phyloP scores from a whole-genome alignment of 2,329 filamentous ascomycete genomes.

The Chaetomiaceae sp. region DNA sequence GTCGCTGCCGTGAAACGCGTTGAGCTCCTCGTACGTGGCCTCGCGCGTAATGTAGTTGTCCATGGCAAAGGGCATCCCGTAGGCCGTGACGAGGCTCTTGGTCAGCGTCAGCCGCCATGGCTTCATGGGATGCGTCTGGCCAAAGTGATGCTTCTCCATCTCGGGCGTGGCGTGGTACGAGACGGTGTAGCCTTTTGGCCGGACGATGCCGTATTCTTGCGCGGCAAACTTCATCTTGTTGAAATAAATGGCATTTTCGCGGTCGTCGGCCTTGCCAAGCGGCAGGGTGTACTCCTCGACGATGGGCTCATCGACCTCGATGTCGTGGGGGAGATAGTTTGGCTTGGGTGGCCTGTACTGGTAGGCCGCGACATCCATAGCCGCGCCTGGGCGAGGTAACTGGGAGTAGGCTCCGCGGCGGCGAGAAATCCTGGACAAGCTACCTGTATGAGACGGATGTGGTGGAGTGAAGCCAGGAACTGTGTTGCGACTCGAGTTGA shows the following conservation, averaged over 20 bases:
- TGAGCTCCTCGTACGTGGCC: slow-evolving; percentile 83
- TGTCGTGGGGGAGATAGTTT: slow-evolving; percentile 56
- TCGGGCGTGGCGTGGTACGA: slow-evolving; percentile 94
- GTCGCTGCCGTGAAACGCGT: slow-evolving; percentile 79
- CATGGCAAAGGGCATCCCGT: slow-evolving; percentile 96
- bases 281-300: slow-evolving; percentile 50
- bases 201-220: slow-evolving; percentile 64
- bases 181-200: slow-evolving; percentile 81
- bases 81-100: slow-evolving; percentile 89
- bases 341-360: slow-evolving; percentile 52
- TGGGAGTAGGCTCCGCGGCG: too few species aligned
- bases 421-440: too few species aligned
- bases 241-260: slow-evolving; percentile 54
- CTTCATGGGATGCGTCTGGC: slow-evolving; percentile 97
- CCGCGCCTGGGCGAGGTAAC: not conserved
- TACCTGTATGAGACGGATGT: too few species aligned
- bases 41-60: slow-evolving; percentile 82
- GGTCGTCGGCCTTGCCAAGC: slow-evolving; percentile 47
- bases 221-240: slow-evolving; percentile 55
- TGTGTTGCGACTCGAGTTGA: too few species aligned
- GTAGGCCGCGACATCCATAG: slow-evolving; percentile 45
- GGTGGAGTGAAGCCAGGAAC: too few species aligned
- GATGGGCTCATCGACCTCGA: slow-evolving; percentile 46
- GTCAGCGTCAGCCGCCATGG: slow-evolving; percentile 94
- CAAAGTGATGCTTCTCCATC: slow-evolving; percentile 96